Evolutionary conservation across 1,284 basidiomycete genomes (phyloP).

Genomic region (Fomitopsis schrenkii): DNA sequence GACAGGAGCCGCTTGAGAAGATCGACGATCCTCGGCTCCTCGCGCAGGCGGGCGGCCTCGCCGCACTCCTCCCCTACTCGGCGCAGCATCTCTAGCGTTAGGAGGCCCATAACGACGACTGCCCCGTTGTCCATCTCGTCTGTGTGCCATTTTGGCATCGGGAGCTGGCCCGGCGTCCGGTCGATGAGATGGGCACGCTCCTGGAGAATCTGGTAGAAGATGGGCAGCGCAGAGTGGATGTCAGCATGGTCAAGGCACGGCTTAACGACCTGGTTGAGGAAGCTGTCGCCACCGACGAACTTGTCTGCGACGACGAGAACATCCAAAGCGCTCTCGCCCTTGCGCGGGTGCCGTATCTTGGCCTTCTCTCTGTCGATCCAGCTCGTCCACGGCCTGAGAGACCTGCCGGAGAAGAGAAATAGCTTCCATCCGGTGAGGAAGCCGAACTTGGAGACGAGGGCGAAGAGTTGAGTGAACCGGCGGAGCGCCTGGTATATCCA

Average conservation of each 20-base stretch:
- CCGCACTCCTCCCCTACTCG: not conserved
- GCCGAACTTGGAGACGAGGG: not conserved
- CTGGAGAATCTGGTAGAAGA: not conserved
- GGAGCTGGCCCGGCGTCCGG: not conserved
- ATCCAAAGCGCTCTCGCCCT: not conserved
- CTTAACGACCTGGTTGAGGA: not conserved
- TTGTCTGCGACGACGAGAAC: not conserved
- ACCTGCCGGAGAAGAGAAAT: not conserved
- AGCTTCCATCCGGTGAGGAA: not conserved
- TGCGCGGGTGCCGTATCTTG: not conserved
- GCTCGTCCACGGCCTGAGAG: not conserved
- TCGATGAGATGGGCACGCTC: not conserved
- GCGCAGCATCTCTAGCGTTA: not conserved
- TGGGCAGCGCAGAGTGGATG: not conserved
- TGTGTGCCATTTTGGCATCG: not conserved
- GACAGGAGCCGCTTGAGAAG: not conserved
- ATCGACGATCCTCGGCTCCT: not conserved
- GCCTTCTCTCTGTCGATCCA: conserved; percentile 1
- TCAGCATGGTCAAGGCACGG: not conserved
- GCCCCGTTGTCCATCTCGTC: not conserved
- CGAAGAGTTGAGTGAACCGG: not conserved
- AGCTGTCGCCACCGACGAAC: not conserved
- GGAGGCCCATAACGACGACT: not conserved
- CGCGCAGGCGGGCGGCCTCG: not conserved
- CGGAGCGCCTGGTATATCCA: not conserved